A percentile compares a stretch with the other conserved stretches of the same genome.
Evolutionary conservation across 2,329 filamentous ascomycete species (phyloP).

Genomic region (Penicillium sp.): DNA sequence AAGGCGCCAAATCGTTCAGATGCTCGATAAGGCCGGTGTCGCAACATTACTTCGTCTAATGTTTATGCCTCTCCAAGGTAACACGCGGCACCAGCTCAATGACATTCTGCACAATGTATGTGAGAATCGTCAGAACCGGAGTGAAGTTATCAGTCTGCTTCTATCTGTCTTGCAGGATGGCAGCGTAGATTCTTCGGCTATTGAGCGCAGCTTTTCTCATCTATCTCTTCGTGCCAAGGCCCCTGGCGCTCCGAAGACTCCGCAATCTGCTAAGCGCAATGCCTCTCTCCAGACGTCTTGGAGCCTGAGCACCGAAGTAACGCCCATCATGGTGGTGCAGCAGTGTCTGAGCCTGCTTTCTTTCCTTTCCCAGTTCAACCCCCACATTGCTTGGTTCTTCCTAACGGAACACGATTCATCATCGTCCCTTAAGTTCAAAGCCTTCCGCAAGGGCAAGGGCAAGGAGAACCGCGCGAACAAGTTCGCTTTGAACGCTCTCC

Average conservation of each 20-base stretch:
- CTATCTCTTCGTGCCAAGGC: conserved; percentile 88
- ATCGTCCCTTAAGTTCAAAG: conserved; percentile 70
- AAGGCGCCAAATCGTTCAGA: conserved; percentile 82
- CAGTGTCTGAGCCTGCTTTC: conserved; percentile 86
- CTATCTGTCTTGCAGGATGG: conserved; percentile 94
- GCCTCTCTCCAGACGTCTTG: conserved; percentile 58
- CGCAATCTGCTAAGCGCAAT: conserved; percentile 73
- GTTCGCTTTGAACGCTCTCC: conserved; percentile 86
- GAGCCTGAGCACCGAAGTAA: conserved; percentile 75
- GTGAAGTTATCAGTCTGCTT: conserved; percentile 89
- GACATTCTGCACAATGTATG: conserved; percentile 87
- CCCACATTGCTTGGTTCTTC: conserved; percentile 87
- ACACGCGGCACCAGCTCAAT: conserved; percentile 78
- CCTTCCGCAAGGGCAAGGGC: conserved; percentile 79
- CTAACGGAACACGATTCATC: conserved; percentile 86
- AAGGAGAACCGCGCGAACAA: conserved; percentile 82
- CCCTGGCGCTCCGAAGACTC: conserved; percentile 73
- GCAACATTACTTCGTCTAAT: conserved; percentile 96
- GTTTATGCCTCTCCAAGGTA: conserved; percentile 92
- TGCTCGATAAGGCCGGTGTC: conserved; percentile 93
- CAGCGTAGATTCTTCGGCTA: conserved; percentile 85
- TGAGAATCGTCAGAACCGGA: conserved; percentile 92
- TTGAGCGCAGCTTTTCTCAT: conserved; percentile 93
- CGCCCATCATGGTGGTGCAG: conserved; percentile 90
- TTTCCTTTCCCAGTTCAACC: conserved; percentile 79